These are phyloP conservation scores for Murraya paniculata DNA, from an alignment of 345 rosid genomes.

Conservation along the genomic window DNA sequence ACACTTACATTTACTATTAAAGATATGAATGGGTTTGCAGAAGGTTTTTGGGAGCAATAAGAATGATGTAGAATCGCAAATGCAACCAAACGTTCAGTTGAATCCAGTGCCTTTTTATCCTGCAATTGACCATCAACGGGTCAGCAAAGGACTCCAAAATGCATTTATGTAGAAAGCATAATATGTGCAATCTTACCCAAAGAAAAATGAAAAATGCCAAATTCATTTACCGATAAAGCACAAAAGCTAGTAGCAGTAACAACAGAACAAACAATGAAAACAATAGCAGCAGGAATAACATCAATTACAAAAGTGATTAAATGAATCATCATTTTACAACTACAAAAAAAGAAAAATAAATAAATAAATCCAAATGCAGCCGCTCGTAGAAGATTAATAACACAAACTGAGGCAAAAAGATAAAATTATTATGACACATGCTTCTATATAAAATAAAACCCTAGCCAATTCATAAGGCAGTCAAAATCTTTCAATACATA, in stretches of 20 bases:
- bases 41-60: conserved; percentile 53
- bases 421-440: background rate
- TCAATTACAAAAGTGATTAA: background rate
- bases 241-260: background rate
- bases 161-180: background rate
- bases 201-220: background rate
- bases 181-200: background rate
- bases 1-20: conserved; percentile 53
- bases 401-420: background rate
- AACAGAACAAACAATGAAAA: background rate
- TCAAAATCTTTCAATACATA: background rate
- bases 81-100: conserved; percentile 71
- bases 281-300: background rate
- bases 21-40: conserved; percentile 60
- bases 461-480: background rate
- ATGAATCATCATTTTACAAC: background rate
- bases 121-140: conserved; percentile 26
- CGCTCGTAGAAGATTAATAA: background rate
- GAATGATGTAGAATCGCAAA: conserved; percentile 60
- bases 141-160: conserved; percentile 1
- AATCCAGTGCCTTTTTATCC: conserved; percentile 49
- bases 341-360: no score
- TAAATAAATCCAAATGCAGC: background rate
- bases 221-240: background rate
- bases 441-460: background rate